Evolutionary conservation across 352 stramenopile species (phyloP).

Genomic region (Phytophthora fragariae): DNA sequence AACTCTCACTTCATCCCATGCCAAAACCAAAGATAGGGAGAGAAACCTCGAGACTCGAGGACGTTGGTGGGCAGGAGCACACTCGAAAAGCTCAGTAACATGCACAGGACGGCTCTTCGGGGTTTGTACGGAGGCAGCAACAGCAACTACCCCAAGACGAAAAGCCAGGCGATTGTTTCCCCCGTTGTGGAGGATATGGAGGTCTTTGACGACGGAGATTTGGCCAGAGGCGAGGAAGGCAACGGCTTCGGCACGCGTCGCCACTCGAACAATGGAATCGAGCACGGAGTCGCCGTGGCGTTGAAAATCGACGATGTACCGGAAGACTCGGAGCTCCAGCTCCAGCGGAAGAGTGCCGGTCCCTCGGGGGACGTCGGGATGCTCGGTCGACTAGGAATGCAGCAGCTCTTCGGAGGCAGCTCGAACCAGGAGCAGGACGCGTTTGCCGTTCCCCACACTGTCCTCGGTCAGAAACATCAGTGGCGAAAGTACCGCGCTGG

Average conservation of each 20-base stretch:
- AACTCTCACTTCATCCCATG: conserved; percentile 13
- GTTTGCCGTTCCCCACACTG: conserved; percentile 29
- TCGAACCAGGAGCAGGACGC: conserved; percentile 53
- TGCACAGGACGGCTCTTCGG: conserved; percentile 51
- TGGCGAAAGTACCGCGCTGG: conserved; percentile 59
- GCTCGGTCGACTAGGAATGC: conserved; percentile 30
- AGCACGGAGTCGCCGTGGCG: conserved; percentile 28
- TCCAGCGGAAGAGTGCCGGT: conserved; percentile 41
- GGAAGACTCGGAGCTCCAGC: conserved; percentile 29
- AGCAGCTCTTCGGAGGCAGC: conserved; percentile 35
- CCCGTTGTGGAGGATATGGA: conserved; percentile 55
- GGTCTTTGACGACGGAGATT: conserved; percentile 32
- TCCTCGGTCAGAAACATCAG: conserved; percentile 72
- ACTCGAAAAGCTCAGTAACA: conserved; percentile 21
- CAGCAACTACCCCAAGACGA: conserved; percentile 48
- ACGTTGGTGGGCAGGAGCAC: neutral
- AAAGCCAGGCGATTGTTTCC: conserved; percentile 59
- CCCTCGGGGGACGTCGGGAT: conserved; percentile 11
- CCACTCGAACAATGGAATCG: conserved; percentile 25
- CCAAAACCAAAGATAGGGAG: conserved; percentile 29
- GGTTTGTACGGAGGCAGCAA: conserved; percentile 48
- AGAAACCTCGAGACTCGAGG: conserved; percentile 17
- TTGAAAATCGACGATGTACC: conserved; percentile 41
- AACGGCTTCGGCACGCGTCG: conserved; percentile 25
- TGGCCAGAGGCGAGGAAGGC: conserved; percentile 33